Evolutionary conservation across 495 filamentous ascomycete species (phyloP), one percentile per base, ranked within the genome.

Genomic region (Darksidea phi): DNA sequence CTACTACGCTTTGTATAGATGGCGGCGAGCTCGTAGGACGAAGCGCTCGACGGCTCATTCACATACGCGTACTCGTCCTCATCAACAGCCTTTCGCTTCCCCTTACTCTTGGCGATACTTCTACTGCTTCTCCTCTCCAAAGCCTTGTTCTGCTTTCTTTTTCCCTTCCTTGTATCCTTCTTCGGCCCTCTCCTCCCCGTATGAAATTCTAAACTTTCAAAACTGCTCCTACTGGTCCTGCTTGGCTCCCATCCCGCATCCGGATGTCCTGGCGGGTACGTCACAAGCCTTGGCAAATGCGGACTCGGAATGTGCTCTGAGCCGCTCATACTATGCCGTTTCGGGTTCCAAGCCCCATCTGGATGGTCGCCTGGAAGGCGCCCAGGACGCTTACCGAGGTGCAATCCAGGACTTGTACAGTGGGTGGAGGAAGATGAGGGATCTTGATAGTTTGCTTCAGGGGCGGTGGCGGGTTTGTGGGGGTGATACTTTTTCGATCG

Each of bases 331-430:
- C 20, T 21, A 45, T 17, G 15, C 20, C n/a, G n/a, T 21, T 45
- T 49, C 46, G 46, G 46, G 8, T 49, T 49, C 46, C 46, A 49
- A 15, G 46, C 24, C 6, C 41, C 41, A 15, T 43, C 41, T 6
- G 46, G 46, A 49, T 49, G 20, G 17, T 25, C 46, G 21, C 2
- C 15, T 4, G 3, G 46, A 23, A 10, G 4, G 4, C 28, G 28
- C 3, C 28, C 28, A 10, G 5, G 46, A 4, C 15, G 12, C 46
- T 49, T 49, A 6, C 5, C 5, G 5, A 43, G 3, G 41, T n/a
- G 13, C 13, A 43, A 20, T 20, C 6, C 15, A 43, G 41, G 41
- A 13, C 41, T 43, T 20, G 13, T 3, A 13, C 5, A 3, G 18
- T 43, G 41, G 3, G 13, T 20, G 3, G 41, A 43, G 6, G 41